A percentile compares a stretch with the other conserved stretches of the same genome.
These are phyloP conservation scores for Friedmanniomyces endolithicus DNA, from an alignment of 495 filamentous ascomycete genomes.

Conservation along the genomic window DNA sequence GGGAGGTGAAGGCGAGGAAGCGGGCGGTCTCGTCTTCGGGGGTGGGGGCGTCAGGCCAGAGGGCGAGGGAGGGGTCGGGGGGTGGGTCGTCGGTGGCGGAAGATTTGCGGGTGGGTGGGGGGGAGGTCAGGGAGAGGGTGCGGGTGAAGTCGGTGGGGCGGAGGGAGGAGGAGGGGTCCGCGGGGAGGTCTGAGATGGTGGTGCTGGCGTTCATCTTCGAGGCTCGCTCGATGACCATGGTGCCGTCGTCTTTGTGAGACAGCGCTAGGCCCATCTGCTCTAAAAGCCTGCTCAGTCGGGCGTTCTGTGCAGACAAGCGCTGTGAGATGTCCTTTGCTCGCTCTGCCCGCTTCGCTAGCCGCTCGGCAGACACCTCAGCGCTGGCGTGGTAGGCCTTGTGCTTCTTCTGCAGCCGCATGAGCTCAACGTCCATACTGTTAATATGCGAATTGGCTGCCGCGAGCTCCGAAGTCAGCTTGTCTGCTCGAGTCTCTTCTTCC, in stretches of 20 bases:
- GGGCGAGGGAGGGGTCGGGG: constrained; percentile 51
- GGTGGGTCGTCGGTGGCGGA: constrained; percentile 33
- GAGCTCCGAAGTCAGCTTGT: constrained; percentile 49
- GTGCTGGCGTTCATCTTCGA: constrained; percentile 52
- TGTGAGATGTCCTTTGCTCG: constrained; percentile 73
- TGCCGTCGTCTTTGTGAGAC: constrained; percentile 51
- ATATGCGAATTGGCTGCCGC: constrained; percentile 52
- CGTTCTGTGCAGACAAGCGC: constrained; percentile 63
- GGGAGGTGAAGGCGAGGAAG: constrained; percentile 58
- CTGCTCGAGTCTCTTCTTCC: constrained; percentile 54
- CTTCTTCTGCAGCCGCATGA: constrained; percentile 37
- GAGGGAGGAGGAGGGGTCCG: constrained; percentile 27
- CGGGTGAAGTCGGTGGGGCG: constrained; percentile 39
- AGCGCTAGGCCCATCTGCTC: constrained; percentile 76
- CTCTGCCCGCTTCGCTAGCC: constrained; percentile 50
- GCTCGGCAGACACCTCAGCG: constrained; percentile 31
- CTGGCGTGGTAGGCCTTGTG: constrained; percentile 45
- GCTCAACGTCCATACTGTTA: constrained; percentile 54
- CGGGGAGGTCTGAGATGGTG: constrained; percentile 40
- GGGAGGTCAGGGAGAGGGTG: constrained; percentile 25
- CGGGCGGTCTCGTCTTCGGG: constrained; percentile 52
- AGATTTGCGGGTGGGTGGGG: constrained; percentile 28
- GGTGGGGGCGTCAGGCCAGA: constrained; percentile 65
- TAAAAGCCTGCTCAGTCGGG: constrained; percentile 62
- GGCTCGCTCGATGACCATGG: constrained; percentile 62